A percentile compares a stretch with the other conserved stretches of the same genome.
These are phyloP conservation scores for Ceratocystis ficicola DNA, from an alignment of 2,329 filamentous ascomycete genomes.

Conservation along the genomic window DNA sequence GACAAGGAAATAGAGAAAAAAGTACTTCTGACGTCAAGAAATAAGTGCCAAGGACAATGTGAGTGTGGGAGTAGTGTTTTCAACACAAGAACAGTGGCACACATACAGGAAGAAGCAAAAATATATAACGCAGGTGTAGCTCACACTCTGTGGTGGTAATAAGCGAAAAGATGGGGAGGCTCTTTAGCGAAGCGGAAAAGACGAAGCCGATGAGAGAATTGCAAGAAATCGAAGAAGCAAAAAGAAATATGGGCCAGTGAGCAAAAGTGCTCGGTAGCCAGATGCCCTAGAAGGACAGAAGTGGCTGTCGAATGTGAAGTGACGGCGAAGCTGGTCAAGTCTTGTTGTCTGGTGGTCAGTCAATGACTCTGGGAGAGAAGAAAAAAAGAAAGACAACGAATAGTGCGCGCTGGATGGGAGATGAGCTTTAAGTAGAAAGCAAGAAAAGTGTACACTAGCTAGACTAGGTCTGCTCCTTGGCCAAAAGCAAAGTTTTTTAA, in stretches of 20 bases:
- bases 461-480: slow-evolving; percentile 5
- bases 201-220: slow-evolving; percentile 13
- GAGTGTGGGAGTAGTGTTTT: not conserved
- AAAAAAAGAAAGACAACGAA: slow-evolving; percentile 10
- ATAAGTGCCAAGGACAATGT: slow-evolving; percentile 5
- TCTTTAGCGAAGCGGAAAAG: slow-evolving; percentile 11
- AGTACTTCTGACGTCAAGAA: slow-evolving; percentile 17
- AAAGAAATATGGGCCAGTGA: slow-evolving; percentile 23
- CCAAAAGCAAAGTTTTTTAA: slow-evolving; percentile 15
- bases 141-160: not conserved
- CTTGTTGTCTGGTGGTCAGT: slow-evolving; percentile 14
- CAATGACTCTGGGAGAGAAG: slow-evolving; percentile 17
- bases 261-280: slow-evolving; percentile 23
- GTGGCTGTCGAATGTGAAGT: slow-evolving; percentile 17
- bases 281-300: slow-evolving; percentile 22
- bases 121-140: slow-evolving; percentile 19
- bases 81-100: not conserved
- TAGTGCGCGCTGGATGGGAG: slow-evolving; percentile 9
- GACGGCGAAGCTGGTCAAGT: slow-evolving; percentile 19
- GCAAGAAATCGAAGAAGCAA: slow-evolving; percentile 20
- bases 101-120: slow-evolving; percentile 15
- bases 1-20: not conserved
- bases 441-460: slow-evolving; percentile 9
- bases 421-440: slow-evolving; percentile 14
- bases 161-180: not conserved